Evolutionary conservation across 192 early-diverging fungal genomes (phyloP).

Genomic region (Entomortierella parvispora): DNA sequence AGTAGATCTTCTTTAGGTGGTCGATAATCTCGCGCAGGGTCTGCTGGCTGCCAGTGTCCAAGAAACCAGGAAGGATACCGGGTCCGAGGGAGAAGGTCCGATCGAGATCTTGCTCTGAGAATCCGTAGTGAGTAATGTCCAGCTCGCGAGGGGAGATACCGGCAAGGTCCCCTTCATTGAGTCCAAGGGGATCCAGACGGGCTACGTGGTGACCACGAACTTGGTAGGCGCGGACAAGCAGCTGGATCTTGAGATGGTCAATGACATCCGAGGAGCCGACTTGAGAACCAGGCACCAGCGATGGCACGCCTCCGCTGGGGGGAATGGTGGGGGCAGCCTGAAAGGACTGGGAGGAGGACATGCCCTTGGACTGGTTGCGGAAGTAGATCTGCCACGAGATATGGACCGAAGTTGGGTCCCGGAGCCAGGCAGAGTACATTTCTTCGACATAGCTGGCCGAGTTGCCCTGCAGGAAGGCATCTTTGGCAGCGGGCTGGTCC

Average conservation of each 20-base stretch:
- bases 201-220: slow-evolving; percentile 97
- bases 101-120: slow-evolving; percentile 92
- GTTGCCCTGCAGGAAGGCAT: slow-evolving; percentile 88
- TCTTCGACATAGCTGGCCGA: slow-evolving; percentile 91
- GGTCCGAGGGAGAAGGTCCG: slow-evolving; percentile 92
- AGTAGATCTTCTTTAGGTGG: slow-evolving; percentile 86
- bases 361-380: slow-evolving; percentile 75
- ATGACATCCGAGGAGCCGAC: slow-evolving; percentile 71
- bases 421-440: slow-evolving; percentile 94
- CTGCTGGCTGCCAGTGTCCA: slow-evolving; percentile 73
- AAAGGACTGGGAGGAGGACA: slow-evolving; percentile 77
- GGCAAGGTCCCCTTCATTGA: slow-evolving; percentile 69
- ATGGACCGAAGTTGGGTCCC: slow-evolving; percentile 92
- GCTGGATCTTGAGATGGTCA: slow-evolving; percentile 99
- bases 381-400: slow-evolving; percentile 98
- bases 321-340: slow-evolving; percentile 84
- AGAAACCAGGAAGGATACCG: slow-evolving; percentile 93
- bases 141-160: slow-evolving; percentile 80
- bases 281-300: slow-evolving; percentile 61
- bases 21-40: slow-evolving; percentile 93
- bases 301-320: slow-evolving; percentile 68
- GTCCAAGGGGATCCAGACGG: slow-evolving; percentile 93
- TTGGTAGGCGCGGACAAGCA: slow-evolving; percentile 95
- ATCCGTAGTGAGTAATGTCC: slow-evolving; percentile 90
- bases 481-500: slow-evolving; percentile 66